Evolutionary conservation across 106 monocot genomes (phyloP).

Genomic region (Phalaenopsis aphrodite): DNA sequence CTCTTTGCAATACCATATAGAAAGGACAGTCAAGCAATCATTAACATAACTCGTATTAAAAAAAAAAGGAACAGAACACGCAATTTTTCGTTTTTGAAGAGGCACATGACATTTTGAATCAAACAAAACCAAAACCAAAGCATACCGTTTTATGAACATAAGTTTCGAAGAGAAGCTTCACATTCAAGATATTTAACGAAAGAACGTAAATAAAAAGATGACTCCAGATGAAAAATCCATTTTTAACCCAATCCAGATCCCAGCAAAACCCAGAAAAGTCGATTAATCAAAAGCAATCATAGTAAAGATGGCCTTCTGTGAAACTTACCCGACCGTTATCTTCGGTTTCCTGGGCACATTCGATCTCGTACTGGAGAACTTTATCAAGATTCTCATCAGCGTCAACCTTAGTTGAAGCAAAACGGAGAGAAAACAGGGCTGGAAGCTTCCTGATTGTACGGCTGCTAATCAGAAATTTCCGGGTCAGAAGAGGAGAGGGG

Average conservation of each 20-base stretch:
- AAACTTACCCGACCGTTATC: background rate
- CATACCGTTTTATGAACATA: background rate
- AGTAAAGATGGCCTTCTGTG: background rate
- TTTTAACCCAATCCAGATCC: background rate
- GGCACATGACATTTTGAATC: no score
- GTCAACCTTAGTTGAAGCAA: constrained; percentile 13
- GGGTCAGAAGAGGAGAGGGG: background rate
- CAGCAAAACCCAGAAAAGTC: background rate
- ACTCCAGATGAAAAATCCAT: background rate
- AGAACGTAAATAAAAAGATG: background rate
- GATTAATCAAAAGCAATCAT: background rate
- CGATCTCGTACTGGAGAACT: constrained; percentile 43
- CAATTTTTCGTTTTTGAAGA: no score
- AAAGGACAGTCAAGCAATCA: no score
- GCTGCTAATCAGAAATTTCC: background rate
- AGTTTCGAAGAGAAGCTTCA: background rate
- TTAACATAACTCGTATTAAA: no score
- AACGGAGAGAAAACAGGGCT: constrained; percentile 11
- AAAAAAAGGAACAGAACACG: no score
- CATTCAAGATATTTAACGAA: background rate
- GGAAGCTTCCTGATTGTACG: background rate
- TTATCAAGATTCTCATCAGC: constrained; percentile 38
- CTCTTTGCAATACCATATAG: no score
- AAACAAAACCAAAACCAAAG: background rate
- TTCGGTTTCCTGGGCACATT: constrained; percentile 18